A percentile compares a stretch with the other conserved stretches of the same genome.
phyloP scores from a whole-genome alignment of 805 yeast genomes.

The Metschnikowia amazonensis region DNA sequence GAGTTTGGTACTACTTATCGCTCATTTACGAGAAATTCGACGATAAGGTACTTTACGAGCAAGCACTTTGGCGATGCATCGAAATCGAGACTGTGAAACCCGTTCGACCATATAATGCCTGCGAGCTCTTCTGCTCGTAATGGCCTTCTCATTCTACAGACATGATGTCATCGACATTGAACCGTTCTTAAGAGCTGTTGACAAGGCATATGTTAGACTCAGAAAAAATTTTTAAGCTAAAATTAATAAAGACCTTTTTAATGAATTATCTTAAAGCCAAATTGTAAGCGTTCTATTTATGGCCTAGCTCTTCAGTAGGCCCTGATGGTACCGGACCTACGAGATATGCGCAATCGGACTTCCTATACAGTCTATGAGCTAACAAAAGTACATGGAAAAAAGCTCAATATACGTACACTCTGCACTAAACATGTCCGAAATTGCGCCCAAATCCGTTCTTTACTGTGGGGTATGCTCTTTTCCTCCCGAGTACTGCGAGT shows the following conservation, averaged over 20 bases:
- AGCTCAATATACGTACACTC: background rate
- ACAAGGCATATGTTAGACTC: background rate
- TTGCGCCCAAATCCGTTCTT: conserved; percentile 36
- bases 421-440: conserved; percentile 25
- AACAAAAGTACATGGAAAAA: background rate
- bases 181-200: background rate
- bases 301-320: background rate
- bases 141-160: background rate
- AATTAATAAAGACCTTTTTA: background rate
- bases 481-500: conserved; percentile 93
- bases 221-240: background rate
- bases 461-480: conserved; percentile 79
- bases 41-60: conserved; percentile 45
- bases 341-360: conserved; percentile 3
- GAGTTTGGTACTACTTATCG: conserved; percentile 68
- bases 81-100: conserved; percentile 61
- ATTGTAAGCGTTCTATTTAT: background rate
- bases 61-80: conserved; percentile 59
- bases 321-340: background rate
- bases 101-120: conserved; percentile 36
- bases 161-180: background rate
- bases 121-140: background rate
- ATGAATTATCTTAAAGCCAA: background rate
- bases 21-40: conserved; percentile 56
- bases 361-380: conserved; percentile 2